Base-by-base conservation (phyloP, 2,329 filamentous ascomycete species). In the Pestalotiopsis sp. region DNA sequence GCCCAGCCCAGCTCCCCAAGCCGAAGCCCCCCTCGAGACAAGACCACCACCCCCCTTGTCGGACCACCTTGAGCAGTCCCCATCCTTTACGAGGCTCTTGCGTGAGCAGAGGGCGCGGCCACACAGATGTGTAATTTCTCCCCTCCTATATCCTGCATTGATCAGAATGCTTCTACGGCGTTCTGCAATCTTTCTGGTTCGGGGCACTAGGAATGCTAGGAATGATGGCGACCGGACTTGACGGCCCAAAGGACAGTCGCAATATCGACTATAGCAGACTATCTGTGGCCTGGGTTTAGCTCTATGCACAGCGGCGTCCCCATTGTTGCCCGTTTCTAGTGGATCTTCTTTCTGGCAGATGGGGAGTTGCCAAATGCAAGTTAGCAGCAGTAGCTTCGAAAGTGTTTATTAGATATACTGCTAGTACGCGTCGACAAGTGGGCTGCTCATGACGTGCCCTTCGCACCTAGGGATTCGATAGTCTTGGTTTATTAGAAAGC, bases 201-300 rank as follows among this genome's bases (percentile, higher is more conserved):
- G 25, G 31, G 9, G 20, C 31, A 39, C 59, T 62, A 62, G n/a
- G 14, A 62, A 39, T 36, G 20, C 14, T 39, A 39, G 31, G 25
- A 39, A 39, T 17, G 12, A 62, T 39, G 59, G 27, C 31, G 31
- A 36, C 31, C 27, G 27, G 57, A 27, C 23, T 27, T 36, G 23
- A 27, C 23, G 57, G 57, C 23, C 57, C 23, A 36, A 23, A 59
- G 57, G 20, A n/a, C 57, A 36, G 23, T 39, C 61, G 20, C 61
- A 25, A 64, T 45, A 62, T 62, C 59, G 61, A 64, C 61, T 64
- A 64, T 64, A 23, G 39, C n/a, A 49, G 9, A 64, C 61, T 64
- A 64, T 52, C 39, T 39, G 38, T 20, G n/a, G 39, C 39, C 61
- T 62, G 36, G 11, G 39, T 11, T 36, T 39, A 45, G 38, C 23